These are phyloP conservation scores for Cavenderia fasciculata DNA, from an alignment of 78 protist species.

Conservation along the genomic window DNA sequence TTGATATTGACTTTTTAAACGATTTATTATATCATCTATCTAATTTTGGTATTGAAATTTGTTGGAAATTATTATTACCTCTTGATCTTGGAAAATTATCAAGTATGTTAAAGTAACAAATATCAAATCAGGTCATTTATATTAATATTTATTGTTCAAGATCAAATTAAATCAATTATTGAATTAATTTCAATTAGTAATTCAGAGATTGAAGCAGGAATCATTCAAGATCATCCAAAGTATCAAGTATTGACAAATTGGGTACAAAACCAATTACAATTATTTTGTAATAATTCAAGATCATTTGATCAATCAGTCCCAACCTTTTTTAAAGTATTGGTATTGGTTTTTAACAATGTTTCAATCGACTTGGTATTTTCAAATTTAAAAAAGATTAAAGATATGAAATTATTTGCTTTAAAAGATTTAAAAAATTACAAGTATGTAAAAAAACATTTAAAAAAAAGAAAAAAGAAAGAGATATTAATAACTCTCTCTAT, in stretches of 20 bases:
- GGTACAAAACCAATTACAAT: background rate
- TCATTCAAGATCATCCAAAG: constrained; percentile 12
- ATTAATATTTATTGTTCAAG: background rate
- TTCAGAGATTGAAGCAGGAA: constrained; percentile 33
- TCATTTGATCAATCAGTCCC: too few species aligned
- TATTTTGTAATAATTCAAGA: background rate
- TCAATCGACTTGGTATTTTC: too few species aligned
- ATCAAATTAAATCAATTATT: background rate
- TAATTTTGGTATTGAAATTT: background rate
- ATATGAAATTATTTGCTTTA: background rate
- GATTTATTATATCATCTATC: background rate
- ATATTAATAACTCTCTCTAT: background rate
- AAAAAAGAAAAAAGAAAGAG: too few species aligned
- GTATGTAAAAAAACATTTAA: too few species aligned
- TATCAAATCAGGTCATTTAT: background rate
- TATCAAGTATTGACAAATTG: background rate
- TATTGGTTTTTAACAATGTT: too few species aligned
- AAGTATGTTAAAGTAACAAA: background rate
- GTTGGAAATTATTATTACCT: background rate
- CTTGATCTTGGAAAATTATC: background rate
- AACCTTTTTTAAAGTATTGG: too few species aligned
- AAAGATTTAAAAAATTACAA: background rate
- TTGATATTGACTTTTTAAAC: background rate
- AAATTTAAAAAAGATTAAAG: background rate
- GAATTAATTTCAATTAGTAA: background rate